These are phyloP conservation scores for Podospora appendiculata DNA, from an alignment of 495 filamentous ascomycete genomes.

Conservation along the genomic window DNA sequence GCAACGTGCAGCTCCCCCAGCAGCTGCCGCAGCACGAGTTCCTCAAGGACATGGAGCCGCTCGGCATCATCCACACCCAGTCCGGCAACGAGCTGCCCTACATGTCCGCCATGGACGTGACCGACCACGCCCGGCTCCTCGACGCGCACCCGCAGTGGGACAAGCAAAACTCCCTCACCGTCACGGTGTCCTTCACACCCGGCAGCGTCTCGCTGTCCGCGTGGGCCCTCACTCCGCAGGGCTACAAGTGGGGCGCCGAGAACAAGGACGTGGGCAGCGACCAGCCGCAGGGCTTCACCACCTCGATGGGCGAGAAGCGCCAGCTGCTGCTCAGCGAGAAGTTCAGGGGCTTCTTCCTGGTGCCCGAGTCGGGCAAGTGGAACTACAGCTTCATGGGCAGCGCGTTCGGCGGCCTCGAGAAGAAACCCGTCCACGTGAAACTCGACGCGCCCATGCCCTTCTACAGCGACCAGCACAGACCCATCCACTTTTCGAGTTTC, in stretches of 20 bases:
- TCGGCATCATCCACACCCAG: slow-evolving; percentile 93
- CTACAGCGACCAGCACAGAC: slow-evolving; percentile 89
- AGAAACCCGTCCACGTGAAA: slow-evolving; percentile 83
- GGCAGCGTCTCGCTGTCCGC: slow-evolving; percentile 92
- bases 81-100: slow-evolving; percentile 91
- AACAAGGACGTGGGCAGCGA: slow-evolving; percentile 90
- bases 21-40: slow-evolving; percentile 90
- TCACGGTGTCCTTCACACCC: slow-evolving; percentile 98
- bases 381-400: slow-evolving; percentile 98
- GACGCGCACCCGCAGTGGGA: slow-evolving; percentile 77
- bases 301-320: slow-evolving; percentile 89
- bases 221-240: slow-evolving; percentile 82
- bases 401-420: slow-evolving; percentile 76
- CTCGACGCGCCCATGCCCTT: slow-evolving; percentile 86
- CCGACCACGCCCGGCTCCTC: slow-evolving; percentile 84
- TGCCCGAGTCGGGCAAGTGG: slow-evolving; percentile 87
- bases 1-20: slow-evolving; percentile 87
- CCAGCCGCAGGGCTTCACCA: slow-evolving; percentile 88
- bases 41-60: slow-evolving; percentile 77
- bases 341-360: slow-evolving; percentile 90
- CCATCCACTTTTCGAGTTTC: slow-evolving; percentile 91
- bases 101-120: slow-evolving; percentile 92
- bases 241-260: slow-evolving; percentile 95
- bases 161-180: slow-evolving; percentile 83
- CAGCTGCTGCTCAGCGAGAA: slow-evolving; percentile 87